phyloP scores from a whole-genome alignment of 805 yeast species.

The Myxozyma udenii region DNA sequence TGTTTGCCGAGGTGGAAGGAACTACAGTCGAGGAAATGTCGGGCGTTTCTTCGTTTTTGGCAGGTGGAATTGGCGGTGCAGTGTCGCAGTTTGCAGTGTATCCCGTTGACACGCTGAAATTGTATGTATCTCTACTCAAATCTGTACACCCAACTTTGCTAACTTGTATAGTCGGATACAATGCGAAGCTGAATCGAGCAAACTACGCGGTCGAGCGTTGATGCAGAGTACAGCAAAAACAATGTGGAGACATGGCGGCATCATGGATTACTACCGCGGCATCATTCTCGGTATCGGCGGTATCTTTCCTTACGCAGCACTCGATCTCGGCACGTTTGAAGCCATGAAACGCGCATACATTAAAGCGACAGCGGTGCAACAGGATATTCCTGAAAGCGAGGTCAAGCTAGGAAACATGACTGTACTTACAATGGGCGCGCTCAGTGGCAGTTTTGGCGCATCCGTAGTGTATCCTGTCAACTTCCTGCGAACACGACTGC shows the following conservation, averaged over 20 bases:
- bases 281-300: constrained; percentile 88
- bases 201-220: constrained; percentile 58
- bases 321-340: constrained; percentile 90
- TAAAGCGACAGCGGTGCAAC: constrained; percentile 55
- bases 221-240: constrained; percentile 65
- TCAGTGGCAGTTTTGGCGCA: constrained; percentile 94
- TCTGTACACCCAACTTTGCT: not conserved
- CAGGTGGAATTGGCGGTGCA: constrained; percentile 97
- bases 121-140: constrained; percentile 37
- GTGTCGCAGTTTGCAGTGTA: constrained; percentile 88
- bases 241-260: constrained; percentile 78
- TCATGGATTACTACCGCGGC: constrained; percentile 79
- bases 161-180: constrained; percentile 58
- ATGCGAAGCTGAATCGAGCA: constrained; percentile 75
- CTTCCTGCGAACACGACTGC: constrained; percentile 85
- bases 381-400: constrained; percentile 56
- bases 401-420: constrained; percentile 72
- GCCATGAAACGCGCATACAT: constrained; percentile 77
- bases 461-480: constrained; percentile 92
- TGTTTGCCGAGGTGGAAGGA: constrained; percentile 50
- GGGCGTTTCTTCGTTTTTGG: constrained; percentile 72
- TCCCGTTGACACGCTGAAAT: constrained; percentile 92
- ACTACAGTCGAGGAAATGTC: constrained; percentile 47
- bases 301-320: constrained; percentile 95
- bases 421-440: constrained; percentile 89